Conservation (phyloP, 768 basidiomycete species). For the Chalciporus pseudorubinellus region DNA sequence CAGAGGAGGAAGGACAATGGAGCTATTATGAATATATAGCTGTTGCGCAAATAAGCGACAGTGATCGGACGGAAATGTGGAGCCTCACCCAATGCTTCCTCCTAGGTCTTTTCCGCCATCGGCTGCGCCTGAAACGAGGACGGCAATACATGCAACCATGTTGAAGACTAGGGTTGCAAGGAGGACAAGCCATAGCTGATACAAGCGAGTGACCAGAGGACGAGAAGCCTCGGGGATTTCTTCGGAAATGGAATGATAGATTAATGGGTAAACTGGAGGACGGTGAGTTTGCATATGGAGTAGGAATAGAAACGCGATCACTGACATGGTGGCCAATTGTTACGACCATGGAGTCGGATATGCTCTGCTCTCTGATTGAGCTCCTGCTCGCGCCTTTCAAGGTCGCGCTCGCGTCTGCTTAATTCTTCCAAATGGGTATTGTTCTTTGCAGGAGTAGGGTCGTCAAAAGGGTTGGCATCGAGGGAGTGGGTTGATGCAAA, state of each 20-base stretch:
- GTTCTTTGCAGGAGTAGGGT: constrained; percentile 55
- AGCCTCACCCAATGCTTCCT: constrained; percentile 71
- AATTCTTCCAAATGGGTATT: constrained; percentile 60
- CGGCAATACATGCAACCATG: constrained; percentile 84
- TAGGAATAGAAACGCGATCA: constrained; percentile 14
- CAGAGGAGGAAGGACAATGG: constrained; percentile 85
- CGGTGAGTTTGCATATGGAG: constrained; percentile 21
- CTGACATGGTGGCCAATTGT: constrained; percentile 93
- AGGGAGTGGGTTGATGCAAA: constrained; percentile 84
- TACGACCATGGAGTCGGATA: constrained; percentile 72
- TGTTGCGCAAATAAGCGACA: constrained; percentile 31
- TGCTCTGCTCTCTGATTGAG: constrained; percentile 65
- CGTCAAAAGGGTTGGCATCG: constrained; percentile 88
- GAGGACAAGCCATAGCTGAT: constrained; percentile 93
- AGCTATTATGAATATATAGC: constrained; percentile 78
- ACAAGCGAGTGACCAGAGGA: constrained; percentile 79
- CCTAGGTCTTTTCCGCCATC: constrained; percentile 81
- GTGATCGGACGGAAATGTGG: constrained; percentile 19
- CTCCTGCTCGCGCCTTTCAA: constrained; percentile 77
- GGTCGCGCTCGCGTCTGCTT: constrained; percentile 73
- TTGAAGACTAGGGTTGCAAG: constrained; percentile 80
- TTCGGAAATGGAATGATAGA: constrained; percentile 89
- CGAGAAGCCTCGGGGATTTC: constrained; percentile 85
- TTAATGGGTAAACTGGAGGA: constrained; percentile 79
- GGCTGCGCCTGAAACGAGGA: constrained; percentile 72